Percentiles rank a stretch among this genome's conserved stretches.
These are phyloP conservation scores for Cercis canadensis DNA, from an alignment of 306 rosid species.

Conservation along the genomic window DNA sequence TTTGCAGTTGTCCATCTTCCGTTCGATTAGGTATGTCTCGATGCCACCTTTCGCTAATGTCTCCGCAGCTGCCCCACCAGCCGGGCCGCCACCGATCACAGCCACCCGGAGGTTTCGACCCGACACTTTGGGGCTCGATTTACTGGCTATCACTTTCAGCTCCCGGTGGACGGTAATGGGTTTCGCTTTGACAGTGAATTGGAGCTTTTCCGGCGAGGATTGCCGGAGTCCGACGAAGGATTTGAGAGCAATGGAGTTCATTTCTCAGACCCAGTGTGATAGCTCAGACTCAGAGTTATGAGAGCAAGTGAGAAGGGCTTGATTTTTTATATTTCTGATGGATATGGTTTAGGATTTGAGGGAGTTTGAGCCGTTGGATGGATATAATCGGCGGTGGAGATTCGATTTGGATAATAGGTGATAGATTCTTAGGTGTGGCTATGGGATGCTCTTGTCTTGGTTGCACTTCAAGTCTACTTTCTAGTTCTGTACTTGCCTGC, in stretches of 20 bases:
- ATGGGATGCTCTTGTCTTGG: slow-evolving; percentile 21
- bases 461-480: too few relatives aligned
- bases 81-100: slow-evolving; percentile 87
- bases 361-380: slow-evolving; percentile 54
- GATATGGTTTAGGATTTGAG: slow-evolving; percentile 71
- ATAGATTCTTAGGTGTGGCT: slow-evolving; percentile 47
- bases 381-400: slow-evolving; percentile 37
- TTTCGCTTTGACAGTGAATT: slow-evolving; percentile 42
- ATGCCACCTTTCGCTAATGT: slow-evolving; percentile 80
- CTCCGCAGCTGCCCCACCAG: slow-evolving; percentile 87
- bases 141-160: slow-evolving; percentile 57
- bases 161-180: slow-evolving; percentile 41
- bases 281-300: slow-evolving; percentile 2
- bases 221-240: slow-evolving; percentile 92
- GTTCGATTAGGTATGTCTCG: slow-evolving; percentile 84
- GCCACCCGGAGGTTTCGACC: slow-evolving; percentile 92
- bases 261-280: slow-evolving; percentile 31
- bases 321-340: slow-evolving; percentile 21
- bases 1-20: slow-evolving; percentile 93
- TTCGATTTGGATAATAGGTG: slow-evolving; percentile 54
- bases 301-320: background rate
- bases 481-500: background rate
- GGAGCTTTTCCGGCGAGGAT: slow-evolving; percentile 61
- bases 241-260: slow-evolving; percentile 83
- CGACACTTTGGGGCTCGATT: slow-evolving; percentile 67